Base-by-base conservation (phyloP, 2,329 filamentous ascomycete genomes). In the Colletotrichum paranaense region DNA sequence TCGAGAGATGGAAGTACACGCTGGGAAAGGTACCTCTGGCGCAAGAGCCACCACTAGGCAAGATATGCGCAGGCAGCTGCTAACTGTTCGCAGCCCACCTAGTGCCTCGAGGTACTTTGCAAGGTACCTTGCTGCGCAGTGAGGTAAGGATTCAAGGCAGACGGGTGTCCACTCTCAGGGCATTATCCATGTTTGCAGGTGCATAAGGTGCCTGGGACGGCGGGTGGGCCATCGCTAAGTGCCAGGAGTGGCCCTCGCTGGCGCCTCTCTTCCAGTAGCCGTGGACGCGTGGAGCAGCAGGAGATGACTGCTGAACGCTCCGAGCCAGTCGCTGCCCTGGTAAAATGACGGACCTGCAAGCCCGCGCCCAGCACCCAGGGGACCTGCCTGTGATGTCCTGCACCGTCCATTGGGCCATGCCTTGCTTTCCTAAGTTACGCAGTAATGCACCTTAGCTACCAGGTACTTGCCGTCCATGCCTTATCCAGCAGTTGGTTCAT, bases 281-380 rank as follows among this genome's bases (percentile, higher is more conserved):
- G 42, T 49, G 7, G 42, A 55, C 62, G 30, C 52, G 46, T 63
- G 62, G 62, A 55, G 68, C 49, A 67, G 57, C 72, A 65, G 63
- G 73, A 74, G 73, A 75, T 75, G 67, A 75, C 62, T 62, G 62
- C 73, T 75, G 67, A 64, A 58, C 32, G 28, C 26, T 22, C 59
- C 42, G 58, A 19, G 22, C 67, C 46, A 35, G 55, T 58, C 26
- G 28, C 55, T 56, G 52, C 28, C 32, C 55, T 32, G 53, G 38
- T 52, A 52, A 46, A 56, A 49, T 49, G 42, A 49, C 42, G 42
- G 42, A 49, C 42, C 42, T 49, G 42, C 42, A 49, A 49, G 42
- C 42, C 42, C 32, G 32, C 32, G 32, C 32, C 32, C 11, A 35
- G 42, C 42, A 19, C 63, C 68, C 8, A n/a, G 49, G 58, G 52